These are phyloP conservation scores for Globisporangium ultimum DNA, from an alignment of 352 stramenopile genomes.

Conservation along the genomic window DNA sequence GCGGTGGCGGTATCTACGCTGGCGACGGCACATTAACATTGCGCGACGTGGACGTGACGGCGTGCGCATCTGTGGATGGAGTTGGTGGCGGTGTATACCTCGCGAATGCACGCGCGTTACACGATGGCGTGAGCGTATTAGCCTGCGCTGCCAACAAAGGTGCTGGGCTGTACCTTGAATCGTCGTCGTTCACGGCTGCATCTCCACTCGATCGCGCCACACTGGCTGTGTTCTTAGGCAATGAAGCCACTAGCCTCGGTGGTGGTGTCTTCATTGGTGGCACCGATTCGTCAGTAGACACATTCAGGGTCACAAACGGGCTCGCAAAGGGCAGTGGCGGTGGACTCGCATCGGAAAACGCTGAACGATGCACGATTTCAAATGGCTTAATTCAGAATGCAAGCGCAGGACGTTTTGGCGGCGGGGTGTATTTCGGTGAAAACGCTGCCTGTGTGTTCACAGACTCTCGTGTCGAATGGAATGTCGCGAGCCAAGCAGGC, in stretches of 20 bases:
- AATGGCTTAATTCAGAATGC: slow-evolving; percentile 20
- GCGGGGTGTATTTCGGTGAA: slow-evolving; percentile 24
- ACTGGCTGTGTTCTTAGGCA: slow-evolving; percentile 3
- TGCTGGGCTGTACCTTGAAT: slow-evolving; percentile 30
- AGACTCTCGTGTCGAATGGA: slow-evolving; percentile 19
- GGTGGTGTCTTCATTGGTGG: slow-evolving; percentile 32
- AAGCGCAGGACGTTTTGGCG: slow-evolving; percentile 20
- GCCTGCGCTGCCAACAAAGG: slow-evolving; percentile 20
- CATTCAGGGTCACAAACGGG: slow-evolving; percentile 13
- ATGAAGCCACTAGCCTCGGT: slow-evolving; percentile 20
- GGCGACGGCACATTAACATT: slow-evolving; percentile 21
- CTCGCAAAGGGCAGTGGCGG: slow-evolving; percentile 20
- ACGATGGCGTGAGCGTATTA: slow-evolving; percentile 19
- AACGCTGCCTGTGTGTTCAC: slow-evolving; percentile 20
- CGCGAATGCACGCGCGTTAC: slow-evolving; percentile 10
- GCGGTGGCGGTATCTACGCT: slow-evolving; percentile 27
- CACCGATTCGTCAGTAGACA: slow-evolving; percentile 12
- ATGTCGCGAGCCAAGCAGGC: slow-evolving; percentile 21
- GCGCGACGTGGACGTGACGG: slow-evolving; percentile 16
- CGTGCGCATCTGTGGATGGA: slow-evolving; percentile 16
- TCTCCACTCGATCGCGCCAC: background rate
- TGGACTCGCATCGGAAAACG: slow-evolving; percentile 21
- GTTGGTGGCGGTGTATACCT: slow-evolving; percentile 29
- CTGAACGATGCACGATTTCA: slow-evolving; percentile 13
- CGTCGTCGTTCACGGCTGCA: slow-evolving; percentile 17